Percentiles rank a stretch among this genome's conserved stretches.
Conservation (phyloP, 2,329 filamentous ascomycete species). For the Aspergillus brunneoviolaceus region DNA sequence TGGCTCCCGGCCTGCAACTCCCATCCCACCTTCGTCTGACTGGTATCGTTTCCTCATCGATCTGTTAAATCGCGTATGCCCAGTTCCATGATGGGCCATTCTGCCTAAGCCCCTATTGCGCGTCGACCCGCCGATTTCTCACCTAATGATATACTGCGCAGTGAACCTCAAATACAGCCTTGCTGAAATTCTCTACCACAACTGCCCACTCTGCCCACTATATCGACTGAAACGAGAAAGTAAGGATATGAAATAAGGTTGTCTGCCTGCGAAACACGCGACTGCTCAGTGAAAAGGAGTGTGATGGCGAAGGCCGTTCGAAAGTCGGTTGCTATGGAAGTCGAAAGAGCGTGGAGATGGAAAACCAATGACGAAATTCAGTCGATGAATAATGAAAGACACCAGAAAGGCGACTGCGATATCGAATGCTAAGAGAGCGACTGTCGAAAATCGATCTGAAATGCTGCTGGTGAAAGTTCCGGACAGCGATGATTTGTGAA, state of each 20-base stretch:
- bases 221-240: background rate
- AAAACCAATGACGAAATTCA: background rate
- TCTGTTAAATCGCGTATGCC: constrained; percentile 15
- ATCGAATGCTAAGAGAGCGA: constrained; percentile 13
- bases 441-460: background rate
- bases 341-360: constrained; percentile 10
- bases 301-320: background rate
- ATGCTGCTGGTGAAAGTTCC: background rate
- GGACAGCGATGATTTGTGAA: background rate
- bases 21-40: constrained; percentile 1
- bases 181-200: too few relatives aligned
- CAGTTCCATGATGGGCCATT: constrained; percentile 22
- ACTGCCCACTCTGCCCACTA: background rate
- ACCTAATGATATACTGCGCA: background rate
- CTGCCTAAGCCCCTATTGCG: constrained; percentile 2
- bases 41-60: constrained; percentile 14
- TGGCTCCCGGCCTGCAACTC: background rate
- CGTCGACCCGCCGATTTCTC: background rate
- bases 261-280: constrained; percentile 19
- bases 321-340: background rate
- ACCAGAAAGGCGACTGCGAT: constrained; percentile 5
- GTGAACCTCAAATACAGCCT: background rate
- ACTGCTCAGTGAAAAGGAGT: constrained; percentile 7
- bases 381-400: background rate
- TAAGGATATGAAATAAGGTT: constrained; percentile 3